Evolutionary conservation across 2,329 filamentous ascomycete genomes (phyloP).

Genomic region (Ceratocystis cacaofunesta): DNA sequence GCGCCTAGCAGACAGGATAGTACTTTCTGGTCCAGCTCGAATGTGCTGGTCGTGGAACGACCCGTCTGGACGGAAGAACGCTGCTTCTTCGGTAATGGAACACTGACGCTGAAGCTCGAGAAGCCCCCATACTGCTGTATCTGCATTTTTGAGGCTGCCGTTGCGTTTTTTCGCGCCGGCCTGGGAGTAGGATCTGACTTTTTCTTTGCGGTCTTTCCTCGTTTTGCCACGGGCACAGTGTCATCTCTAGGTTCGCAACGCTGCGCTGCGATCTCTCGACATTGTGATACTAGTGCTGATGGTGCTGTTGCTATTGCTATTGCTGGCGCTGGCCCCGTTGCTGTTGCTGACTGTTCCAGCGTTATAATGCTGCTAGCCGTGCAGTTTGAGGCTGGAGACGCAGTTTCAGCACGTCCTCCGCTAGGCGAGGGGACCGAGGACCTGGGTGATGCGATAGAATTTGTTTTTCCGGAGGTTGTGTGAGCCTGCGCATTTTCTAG

Average conservation of each 20-base stretch:
- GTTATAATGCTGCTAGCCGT: too few species aligned
- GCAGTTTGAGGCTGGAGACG: too few species aligned
- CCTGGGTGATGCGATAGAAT: too few species aligned
- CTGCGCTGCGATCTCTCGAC: neutral
- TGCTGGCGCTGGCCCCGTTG: neutral
- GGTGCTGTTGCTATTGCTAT: neutral
- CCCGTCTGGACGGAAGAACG: neutral
- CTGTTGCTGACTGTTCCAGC: neutral
- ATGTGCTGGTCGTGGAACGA: neutral
- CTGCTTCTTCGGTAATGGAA: neutral
- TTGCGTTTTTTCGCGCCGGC: slow-evolving; percentile 9
- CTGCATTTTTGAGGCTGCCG: slow-evolving; percentile 4
- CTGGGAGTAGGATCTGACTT: neutral
- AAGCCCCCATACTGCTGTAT: slow-evolving; percentile 11
- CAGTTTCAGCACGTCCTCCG: too few species aligned
- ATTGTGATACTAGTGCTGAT: neutral
- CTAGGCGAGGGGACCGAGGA: too few species aligned
- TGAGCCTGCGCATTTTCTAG: neutral
- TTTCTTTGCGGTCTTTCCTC: neutral
- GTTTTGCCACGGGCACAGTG: neutral
- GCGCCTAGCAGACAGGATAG: slow-evolving; percentile 11
- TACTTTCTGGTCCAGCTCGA: slow-evolving; percentile 12
- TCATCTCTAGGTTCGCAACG: neutral
- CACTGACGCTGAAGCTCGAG: slow-evolving; percentile 10
- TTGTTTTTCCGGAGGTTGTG: too few species aligned